These are phyloP conservation scores for Penicillium sp. DNA, from an alignment of 2,329 filamentous ascomycete species.

Conservation along the genomic window DNA sequence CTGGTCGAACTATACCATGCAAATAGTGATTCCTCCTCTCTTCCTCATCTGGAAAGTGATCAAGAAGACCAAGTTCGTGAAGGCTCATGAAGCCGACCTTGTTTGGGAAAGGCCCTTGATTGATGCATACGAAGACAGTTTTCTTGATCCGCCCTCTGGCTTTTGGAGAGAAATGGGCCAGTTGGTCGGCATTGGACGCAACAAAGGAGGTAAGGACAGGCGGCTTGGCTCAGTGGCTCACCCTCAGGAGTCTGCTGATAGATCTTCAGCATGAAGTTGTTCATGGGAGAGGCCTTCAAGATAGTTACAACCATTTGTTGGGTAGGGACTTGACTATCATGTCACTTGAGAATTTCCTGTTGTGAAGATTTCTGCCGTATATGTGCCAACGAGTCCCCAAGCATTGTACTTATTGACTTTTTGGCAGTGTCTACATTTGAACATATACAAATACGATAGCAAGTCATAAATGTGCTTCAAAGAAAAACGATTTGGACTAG, in stretches of 20 bases:
- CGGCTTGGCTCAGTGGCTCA: background rate
- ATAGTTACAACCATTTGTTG: no score
- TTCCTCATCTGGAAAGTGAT: conserved; percentile 64
- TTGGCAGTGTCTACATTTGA: background rate
- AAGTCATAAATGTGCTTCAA: background rate
- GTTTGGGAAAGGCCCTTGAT: conserved; percentile 61
- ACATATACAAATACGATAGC: background rate
- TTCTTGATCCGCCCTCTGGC: conserved; percentile 50
- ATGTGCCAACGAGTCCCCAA: background rate
- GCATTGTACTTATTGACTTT: no score
- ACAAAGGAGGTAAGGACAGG: conserved; percentile 20
- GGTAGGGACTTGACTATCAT: no score
- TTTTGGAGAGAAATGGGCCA: conserved; percentile 58
- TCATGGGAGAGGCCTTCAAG: background rate
- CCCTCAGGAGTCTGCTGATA: background rate
- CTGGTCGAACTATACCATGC: conserved; percentile 58
- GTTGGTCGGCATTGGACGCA: conserved; percentile 38
- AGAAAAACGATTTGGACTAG: background rate
- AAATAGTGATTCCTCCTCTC: conserved; percentile 54
- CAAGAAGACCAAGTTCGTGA: conserved; percentile 58
- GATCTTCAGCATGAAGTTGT: background rate
- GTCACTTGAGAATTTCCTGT: background rate
- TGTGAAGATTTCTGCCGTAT: background rate
- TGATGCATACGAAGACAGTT: conserved; percentile 57
- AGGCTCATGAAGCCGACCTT: conserved; percentile 57